Evolutionary conservation across 2,329 filamentous ascomycete species (phyloP), one percentile per base, ranked within the genome.

Genomic region (Trichoderma asperellum): DNA sequence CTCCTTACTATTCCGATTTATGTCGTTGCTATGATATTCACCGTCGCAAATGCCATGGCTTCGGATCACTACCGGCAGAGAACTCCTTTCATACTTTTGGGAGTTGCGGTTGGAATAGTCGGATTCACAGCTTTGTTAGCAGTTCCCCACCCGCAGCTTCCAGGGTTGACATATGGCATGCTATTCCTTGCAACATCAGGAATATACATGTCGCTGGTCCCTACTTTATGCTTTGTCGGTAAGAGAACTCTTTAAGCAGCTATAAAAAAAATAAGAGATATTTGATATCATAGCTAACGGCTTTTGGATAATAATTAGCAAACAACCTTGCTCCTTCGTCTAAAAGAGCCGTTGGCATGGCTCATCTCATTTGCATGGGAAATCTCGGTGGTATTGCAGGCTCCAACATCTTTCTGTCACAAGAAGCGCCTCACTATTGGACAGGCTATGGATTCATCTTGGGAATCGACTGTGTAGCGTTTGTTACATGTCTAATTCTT

Each of bases 1-100:
- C 61, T 64, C 2, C 61, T 64, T 27, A 64, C 61, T n/a, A 37
- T 64, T 64, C 61, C 61, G 16, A 55, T 64, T 16, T 64, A 64
- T n/a, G 61, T 64, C 16, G 61, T 55, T 37, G 61, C 61, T 11
- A 55, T 64, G 47, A 55, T 55, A 37, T 52, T 52, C n/a, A 64
- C 61, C 12, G 29, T 64, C 35, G 21, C 29, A 14, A 53, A 52
- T 18, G 61, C 61, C 27, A 37, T 53, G 32, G 12, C 35, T 18
- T 64, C 61, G 29, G 61, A 64, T 55, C 32, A 40, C 47, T 64
- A 64, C 47, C 43, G 34, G 11, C 43, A 52, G 32, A 52, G 61
- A 55, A 53, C 61, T 37, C 61, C 61, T 12, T 64, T 64, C 34
- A 64, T 64, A 27, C 43, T 64, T 14, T 7, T 64, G 0, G 47